A percentile compares a stretch with the other conserved stretches of the same genome.
These are phyloP conservation scores for Debaryomyces psychrophilus DNA, from an alignment of 1,139 yeast species.

Conservation along the genomic window DNA sequence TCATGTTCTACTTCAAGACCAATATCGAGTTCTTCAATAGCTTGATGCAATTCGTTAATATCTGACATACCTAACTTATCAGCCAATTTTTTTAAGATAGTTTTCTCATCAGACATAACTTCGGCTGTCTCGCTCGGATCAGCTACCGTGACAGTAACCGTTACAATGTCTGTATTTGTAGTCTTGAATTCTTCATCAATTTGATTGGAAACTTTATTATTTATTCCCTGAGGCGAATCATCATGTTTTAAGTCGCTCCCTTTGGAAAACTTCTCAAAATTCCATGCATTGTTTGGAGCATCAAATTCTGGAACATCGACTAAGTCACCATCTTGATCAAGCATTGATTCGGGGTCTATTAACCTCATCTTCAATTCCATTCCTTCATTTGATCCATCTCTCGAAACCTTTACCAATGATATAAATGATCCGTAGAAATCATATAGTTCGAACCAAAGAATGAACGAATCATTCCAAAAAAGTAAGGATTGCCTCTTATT, in stretches of 20 bases:
- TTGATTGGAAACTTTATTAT: background rate
- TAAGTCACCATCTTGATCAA: conserved; percentile 35
- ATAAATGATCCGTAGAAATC: conserved; percentile 35
- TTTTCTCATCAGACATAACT: background rate
- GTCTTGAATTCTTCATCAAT: background rate
- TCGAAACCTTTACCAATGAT: conserved; percentile 26
- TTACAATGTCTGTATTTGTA: conserved; percentile 5
- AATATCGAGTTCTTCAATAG: conserved; percentile 1
- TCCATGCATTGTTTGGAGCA: conserved; percentile 29
- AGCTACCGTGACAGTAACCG: conserved; percentile 6
- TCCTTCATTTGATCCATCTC: conserved; percentile 24
- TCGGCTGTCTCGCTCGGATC: background rate
- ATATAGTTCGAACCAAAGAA: conserved; percentile 43
- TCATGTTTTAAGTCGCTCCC: background rate
- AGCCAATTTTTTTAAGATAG: background rate
- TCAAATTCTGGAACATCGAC: conserved; percentile 23
- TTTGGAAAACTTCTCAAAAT: conserved; percentile 27
- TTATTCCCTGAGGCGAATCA: background rate
- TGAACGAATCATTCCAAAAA: conserved; percentile 38
- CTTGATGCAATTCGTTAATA: conserved; percentile 2
- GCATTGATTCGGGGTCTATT: conserved; percentile 37
- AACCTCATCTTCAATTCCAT: conserved; percentile 24
- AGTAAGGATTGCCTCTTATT: conserved; percentile 20
- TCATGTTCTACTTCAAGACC: conserved; percentile 1
- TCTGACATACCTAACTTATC: background rate